phyloP scores from a whole-genome alignment of 2,329 filamentous ascomycete genomes.

The Aspergillus hortae region DNA sequence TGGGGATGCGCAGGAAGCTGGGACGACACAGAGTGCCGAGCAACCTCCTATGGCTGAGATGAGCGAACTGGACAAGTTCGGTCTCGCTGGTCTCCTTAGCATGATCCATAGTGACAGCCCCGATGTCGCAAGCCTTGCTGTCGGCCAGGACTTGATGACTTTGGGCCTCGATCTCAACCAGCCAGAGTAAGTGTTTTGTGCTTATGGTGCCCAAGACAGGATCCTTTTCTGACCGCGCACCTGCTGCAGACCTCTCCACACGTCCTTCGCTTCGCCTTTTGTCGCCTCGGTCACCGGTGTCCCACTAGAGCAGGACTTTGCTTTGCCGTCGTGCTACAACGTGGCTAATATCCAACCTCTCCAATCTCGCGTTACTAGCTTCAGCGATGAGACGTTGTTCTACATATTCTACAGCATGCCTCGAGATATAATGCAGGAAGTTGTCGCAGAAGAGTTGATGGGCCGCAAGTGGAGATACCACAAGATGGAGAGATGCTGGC shows the following conservation, averaged over 20 bases:
- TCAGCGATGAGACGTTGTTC: constrained; percentile 63
- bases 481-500: constrained; percentile 51
- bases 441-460: constrained; percentile 61
- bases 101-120: constrained; percentile 55
- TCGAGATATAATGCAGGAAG: constrained; percentile 62
- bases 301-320: constrained; percentile 61
- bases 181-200: constrained; percentile 49
- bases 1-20: constrained; percentile 34
- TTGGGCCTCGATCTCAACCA: constrained; percentile 63
- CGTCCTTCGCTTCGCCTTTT: constrained; percentile 63
- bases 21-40: constrained; percentile 31
- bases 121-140: constrained; percentile 52
- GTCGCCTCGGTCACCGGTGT: constrained; percentile 54
- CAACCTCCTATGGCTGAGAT: constrained; percentile 51
- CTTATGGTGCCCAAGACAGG: not conserved
- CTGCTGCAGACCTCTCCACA: constrained; percentile 52
- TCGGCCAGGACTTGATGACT: constrained; percentile 62
- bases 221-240: constrained; percentile 15
- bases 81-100: constrained; percentile 56
- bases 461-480: constrained; percentile 52
- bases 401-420: constrained; percentile 69
- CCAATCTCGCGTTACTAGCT: constrained; percentile 55
- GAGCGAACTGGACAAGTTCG: constrained; percentile 58
- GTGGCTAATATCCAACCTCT: constrained; percentile 64
- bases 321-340: constrained; percentile 60